Conservation (phyloP, 2,329 filamentous ascomycete species). For the Pestalotiopsis sp. region DNA sequence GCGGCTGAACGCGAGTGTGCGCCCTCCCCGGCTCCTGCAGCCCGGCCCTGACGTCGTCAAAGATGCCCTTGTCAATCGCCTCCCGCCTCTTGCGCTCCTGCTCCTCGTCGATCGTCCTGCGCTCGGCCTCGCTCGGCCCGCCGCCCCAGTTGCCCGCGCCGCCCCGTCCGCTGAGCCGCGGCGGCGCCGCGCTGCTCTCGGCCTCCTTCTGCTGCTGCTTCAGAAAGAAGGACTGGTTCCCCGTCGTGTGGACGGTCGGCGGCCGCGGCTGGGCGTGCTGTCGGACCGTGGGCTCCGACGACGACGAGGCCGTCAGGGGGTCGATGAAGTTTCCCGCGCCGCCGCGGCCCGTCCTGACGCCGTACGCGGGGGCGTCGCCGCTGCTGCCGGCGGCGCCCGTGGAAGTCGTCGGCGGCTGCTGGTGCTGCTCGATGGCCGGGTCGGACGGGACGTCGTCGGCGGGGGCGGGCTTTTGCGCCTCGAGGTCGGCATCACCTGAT, state of each 20-base stretch:
- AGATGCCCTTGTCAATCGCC: constrained; percentile 30
- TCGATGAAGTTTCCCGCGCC: constrained; percentile 64
- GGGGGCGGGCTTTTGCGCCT: constrained; percentile 37
- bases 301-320: constrained; percentile 27
- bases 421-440: constrained; percentile 15
- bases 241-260: constrained; percentile 4
- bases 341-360: constrained; percentile 55
- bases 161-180: constrained; percentile 45
- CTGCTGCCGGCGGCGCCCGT: constrained; percentile 1
- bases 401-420: constrained; percentile 19
- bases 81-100: constrained; percentile 27
- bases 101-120: constrained; percentile 22
- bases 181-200: not conserved
- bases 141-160: constrained; percentile 59
- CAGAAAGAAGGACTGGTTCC: not conserved
- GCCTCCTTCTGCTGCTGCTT: not conserved
- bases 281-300: not conserved
- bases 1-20: constrained; percentile 14
- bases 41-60: constrained; percentile 27
- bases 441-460: constrained; percentile 24
- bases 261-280: constrained; percentile 2
- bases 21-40: constrained; percentile 29
- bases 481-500: constrained; percentile 30
- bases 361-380: constrained; percentile 19
- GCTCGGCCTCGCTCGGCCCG: constrained; percentile 4